phyloP scores from a whole-genome alignment of 345 rosid species.

The Balakata baccata region DNA sequence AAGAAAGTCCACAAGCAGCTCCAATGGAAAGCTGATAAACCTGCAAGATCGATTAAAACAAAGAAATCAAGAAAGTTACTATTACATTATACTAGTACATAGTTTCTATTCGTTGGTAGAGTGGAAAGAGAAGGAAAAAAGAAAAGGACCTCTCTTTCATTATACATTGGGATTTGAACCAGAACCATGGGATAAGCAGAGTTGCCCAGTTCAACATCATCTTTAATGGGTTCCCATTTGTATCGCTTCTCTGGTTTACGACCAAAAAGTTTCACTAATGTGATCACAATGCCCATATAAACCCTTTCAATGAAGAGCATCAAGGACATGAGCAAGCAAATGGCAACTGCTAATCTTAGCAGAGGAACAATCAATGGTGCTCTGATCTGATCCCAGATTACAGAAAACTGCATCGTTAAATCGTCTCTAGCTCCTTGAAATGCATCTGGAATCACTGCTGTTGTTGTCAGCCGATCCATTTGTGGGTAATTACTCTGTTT shows the following conservation, averaged over 20 bases:
- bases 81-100: too few species aligned
- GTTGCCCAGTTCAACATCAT: slow-evolving; percentile 80
- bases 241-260: slow-evolving; percentile 75
- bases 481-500: neutral
- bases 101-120: neutral
- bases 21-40: slow-evolving; percentile 45
- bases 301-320: slow-evolving; percentile 86
- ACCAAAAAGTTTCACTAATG: slow-evolving; percentile 67
- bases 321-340: slow-evolving; percentile 83
- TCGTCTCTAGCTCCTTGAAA: slow-evolving; percentile 53
- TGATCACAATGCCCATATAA: slow-evolving; percentile 75
- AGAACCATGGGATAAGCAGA: slow-evolving; percentile 82
- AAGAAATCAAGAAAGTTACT: neutral
- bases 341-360: slow-evolving; percentile 48
- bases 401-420: slow-evolving; percentile 10
- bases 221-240: slow-evolving; percentile 80
- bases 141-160: slow-evolving; percentile 80
- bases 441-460: slow-evolving; percentile 42
- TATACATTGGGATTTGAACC: slow-evolving; percentile 96
- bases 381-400: slow-evolving; percentile 62
- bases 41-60: neutral
- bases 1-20: slow-evolving; percentile 94
- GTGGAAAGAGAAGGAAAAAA: neutral
- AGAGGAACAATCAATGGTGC: slow-evolving; percentile 83
- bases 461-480: slow-evolving; percentile 44